Conservation (phyloP, 306 rosid species). For the Cucumis hystrix region DNA sequence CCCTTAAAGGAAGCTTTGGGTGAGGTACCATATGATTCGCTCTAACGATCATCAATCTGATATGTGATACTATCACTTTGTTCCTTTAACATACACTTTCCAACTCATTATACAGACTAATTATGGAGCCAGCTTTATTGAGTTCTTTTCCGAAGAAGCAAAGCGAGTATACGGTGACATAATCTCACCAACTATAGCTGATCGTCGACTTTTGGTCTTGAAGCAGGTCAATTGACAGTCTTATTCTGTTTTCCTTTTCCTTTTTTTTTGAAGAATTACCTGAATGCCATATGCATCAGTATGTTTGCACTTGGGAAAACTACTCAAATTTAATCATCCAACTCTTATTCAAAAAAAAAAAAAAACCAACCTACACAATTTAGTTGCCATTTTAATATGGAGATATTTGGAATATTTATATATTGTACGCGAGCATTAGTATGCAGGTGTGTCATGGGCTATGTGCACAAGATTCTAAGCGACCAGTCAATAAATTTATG, state of each 20-base stretch:
- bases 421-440: not conserved
- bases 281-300: not conserved
- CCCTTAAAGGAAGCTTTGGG: constrained; percentile 82
- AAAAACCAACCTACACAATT: not conserved
- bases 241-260: not conserved
- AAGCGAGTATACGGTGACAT: constrained; percentile 91
- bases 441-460: not conserved
- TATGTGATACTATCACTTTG: not conserved
- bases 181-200: constrained; percentile 72
- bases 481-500: not conserved
- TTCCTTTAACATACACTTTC: constrained; percentile 8
- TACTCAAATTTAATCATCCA: not conserved
- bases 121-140: constrained; percentile 83
- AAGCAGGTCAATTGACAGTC: constrained; percentile 51
- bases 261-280: not conserved
- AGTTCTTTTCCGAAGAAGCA: constrained; percentile 88
- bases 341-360: not conserved
- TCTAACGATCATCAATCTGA: not conserved
- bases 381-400: not conserved
- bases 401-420: not conserved
- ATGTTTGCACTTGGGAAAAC: not conserved
- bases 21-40: constrained; percentile 43
- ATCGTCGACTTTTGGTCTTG: constrained; percentile 73
- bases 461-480: not conserved
- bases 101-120: constrained; percentile 29